phyloP scores from a whole-genome alignment of 176 grass and related monocot genomes.

The Saccharum spontaneum region DNA sequence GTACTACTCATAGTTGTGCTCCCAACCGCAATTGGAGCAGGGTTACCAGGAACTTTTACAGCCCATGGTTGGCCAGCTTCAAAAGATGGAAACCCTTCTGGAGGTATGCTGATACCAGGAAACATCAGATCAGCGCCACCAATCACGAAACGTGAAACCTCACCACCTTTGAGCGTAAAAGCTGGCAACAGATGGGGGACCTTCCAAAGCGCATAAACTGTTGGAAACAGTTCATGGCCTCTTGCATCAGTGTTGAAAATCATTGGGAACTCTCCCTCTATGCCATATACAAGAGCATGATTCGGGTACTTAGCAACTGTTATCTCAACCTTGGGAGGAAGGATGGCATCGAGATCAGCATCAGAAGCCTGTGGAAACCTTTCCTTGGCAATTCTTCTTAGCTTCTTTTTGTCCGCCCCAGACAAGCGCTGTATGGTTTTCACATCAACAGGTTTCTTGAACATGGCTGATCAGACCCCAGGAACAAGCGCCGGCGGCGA shows the following conservation, averaged over 20 bases:
- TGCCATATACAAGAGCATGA: constrained; percentile 74
- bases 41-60: constrained; percentile 88
- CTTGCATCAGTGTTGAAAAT: constrained; percentile 89
- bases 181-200: constrained; percentile 77
- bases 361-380: constrained; percentile 78
- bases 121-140: constrained; percentile 98
- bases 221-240: constrained; percentile 83
- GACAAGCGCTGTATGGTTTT: constrained; percentile 83
- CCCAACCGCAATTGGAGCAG: constrained; percentile 89
- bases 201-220: constrained; percentile 97
- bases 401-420: constrained; percentile 96
- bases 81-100: constrained; percentile 84
- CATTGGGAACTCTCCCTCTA: constrained; percentile 81
- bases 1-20: constrained; percentile 71
- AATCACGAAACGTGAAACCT: constrained; percentile 79
- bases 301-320: constrained; percentile 84
- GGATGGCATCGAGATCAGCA: constrained; percentile 73
- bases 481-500: constrained; percentile 16
- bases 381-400: constrained; percentile 79
- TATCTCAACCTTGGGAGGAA: constrained; percentile 93
- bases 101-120: constrained; percentile 77
- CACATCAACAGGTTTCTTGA: constrained; percentile 83
- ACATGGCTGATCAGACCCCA: constrained; percentile 58
- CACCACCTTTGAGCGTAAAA: constrained; percentile 89
- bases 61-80: constrained; percentile 82